Evolutionary conservation across 306 rosid species (phyloP), one percentile per base, ranked within the genome.

Genomic region (Sindora glabra): DNA sequence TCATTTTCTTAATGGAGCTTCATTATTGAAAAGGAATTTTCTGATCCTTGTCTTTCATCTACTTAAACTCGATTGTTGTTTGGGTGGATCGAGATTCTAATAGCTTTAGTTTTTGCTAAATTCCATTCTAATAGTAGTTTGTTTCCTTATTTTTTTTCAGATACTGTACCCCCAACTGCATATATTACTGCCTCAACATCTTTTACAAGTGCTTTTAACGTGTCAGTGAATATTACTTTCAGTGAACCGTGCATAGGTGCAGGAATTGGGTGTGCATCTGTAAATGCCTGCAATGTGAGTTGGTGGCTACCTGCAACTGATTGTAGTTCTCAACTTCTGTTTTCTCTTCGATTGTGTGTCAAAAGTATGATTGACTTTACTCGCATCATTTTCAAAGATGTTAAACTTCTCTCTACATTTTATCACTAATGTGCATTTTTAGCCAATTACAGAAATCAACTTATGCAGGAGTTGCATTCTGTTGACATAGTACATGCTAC

Each of bases 271-370:
- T 91, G 97, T 75, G 60, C 42, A 7, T 91, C 97, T 32, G 81
- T 73, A 32, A 74, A 85, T 64, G 77, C 81, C 69, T 91, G 97
- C 91, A 91, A 87, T 68, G 97, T 90, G 84, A 85, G 96, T 85
- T 65, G 73, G 74, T 82, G 62, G 48, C 63, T 47, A 59, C 51
- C 67, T 48, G 30, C 41, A 12, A 18, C 38, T 32, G 57, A 49
- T 10, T 27, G 63, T 10, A 45, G 11, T 29, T 58, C 59, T 73
- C 21, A 25, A 19, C 33, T 52, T 65, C 3, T 24, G 56, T 17
- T 37, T 12, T 38, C 10, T 5, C 19, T 27, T 57, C 39, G 58
- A 32, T 67, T 2, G 23, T 13, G 51, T 15, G 7, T 16, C 49
- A 10, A 17, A 53, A 9, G 5, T 23, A 59, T 18, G 38, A 11